Conservation (phyloP, 2,329 filamentous ascomycete species). For the Penicillium sp. region DNA sequence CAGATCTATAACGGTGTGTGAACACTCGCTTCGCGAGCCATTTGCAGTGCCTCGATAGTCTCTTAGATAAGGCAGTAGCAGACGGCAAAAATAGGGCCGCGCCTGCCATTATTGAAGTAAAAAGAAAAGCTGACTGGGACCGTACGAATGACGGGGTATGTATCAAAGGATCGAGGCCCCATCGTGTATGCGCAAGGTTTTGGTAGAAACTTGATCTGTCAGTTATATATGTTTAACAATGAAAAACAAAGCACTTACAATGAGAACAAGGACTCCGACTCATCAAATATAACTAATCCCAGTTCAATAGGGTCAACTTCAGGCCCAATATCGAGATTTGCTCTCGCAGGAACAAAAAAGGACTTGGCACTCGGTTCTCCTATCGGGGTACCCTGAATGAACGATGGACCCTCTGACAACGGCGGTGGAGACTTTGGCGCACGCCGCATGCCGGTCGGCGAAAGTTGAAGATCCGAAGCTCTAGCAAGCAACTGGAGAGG, state of each 20-base stretch:
- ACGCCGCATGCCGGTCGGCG: constrained; percentile 36
- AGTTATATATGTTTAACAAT: not conserved
- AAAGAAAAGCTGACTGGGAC: constrained; percentile 66
- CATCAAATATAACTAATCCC: constrained; percentile 65
- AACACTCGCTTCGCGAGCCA: constrained; percentile 63
- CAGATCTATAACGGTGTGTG: constrained; percentile 62
- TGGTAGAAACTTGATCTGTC: constrained; percentile 59
- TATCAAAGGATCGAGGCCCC: constrained; percentile 68
- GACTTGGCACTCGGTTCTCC: constrained; percentile 48
- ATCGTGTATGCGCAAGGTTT: constrained; percentile 69
- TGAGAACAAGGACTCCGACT: constrained; percentile 63
- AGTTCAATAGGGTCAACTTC: constrained; percentile 69
- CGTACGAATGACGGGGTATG: constrained; percentile 67
- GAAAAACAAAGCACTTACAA: constrained; percentile 55
- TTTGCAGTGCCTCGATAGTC: constrained; percentile 64
- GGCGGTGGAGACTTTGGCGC: constrained; percentile 27
- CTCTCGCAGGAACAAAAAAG: constrained; percentile 67
- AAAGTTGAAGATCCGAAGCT: constrained; percentile 67
- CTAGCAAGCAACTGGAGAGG: constrained; percentile 70
- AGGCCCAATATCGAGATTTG: constrained; percentile 61
- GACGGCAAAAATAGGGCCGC: constrained; percentile 67
- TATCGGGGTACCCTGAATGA: constrained; percentile 7
- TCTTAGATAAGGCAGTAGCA: constrained; percentile 63
- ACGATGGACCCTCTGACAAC: constrained; percentile 41
- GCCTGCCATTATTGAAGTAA: constrained; percentile 69